Evolutionary conservation across 2,329 filamentous ascomycete species (phyloP).

Genomic region (Clarireedia paspali): DNA sequence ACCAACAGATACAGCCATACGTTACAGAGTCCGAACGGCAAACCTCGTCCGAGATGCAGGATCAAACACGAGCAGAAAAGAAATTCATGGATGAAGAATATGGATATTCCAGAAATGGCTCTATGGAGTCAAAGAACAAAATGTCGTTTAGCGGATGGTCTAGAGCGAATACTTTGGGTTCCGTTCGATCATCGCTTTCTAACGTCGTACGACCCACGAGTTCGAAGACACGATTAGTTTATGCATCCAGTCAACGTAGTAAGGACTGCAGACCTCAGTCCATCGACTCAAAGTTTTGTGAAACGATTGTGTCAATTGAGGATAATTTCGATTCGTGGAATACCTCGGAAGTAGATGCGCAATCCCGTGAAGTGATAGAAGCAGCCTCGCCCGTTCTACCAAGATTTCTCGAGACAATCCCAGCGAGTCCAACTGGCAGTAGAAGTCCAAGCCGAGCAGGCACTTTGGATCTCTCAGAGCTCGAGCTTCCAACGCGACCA

Average conservation of each 20-base stretch:
- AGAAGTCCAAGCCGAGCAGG: constrained; percentile 57
- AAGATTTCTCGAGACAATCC: constrained; percentile 62
- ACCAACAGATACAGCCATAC: constrained; percentile 23
- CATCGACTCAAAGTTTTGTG: constrained; percentile 35
- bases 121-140: constrained; percentile 19
- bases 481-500: constrained; percentile 38
- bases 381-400: constrained; percentile 31
- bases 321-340: constrained; percentile 72
- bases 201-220: constrained; percentile 45
- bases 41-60: constrained; percentile 19
- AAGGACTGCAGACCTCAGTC: constrained; percentile 37
- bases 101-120: constrained; percentile 14
- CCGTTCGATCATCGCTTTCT: constrained; percentile 41
- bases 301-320: constrained; percentile 29
- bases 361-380: constrained; percentile 49
- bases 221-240: constrained; percentile 48
- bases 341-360: constrained; percentile 57
- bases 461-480: constrained; percentile 39
- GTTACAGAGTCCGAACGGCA: constrained; percentile 14
- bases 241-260: constrained; percentile 29
- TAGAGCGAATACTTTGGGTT: constrained; percentile 39
- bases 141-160: constrained; percentile 38
- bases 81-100: constrained; percentile 11
- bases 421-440: constrained; percentile 55
- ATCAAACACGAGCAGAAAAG: constrained; percentile 11